Percentiles rank a stretch among this genome's conserved stretches.
Conservation (phyloP, 768 basidiomycete species). For the Kwoniella europaea region DNA sequence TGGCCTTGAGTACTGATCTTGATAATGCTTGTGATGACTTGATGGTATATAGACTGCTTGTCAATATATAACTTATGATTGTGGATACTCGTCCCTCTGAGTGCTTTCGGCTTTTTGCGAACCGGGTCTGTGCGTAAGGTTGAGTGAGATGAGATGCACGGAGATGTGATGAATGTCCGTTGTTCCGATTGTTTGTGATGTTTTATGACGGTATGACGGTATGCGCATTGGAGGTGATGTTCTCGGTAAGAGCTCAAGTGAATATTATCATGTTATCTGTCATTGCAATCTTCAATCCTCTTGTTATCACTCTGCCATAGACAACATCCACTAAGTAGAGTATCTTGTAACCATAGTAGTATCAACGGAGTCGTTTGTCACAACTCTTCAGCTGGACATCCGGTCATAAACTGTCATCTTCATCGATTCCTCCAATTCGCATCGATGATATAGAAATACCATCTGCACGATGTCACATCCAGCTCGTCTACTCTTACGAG, state of each 20-base stretch:
- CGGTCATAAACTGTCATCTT: no score
- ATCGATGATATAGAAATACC: constrained; percentile 5
- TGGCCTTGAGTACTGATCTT: no score
- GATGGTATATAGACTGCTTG: no score
- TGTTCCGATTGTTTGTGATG: background rate
- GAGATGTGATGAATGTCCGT: background rate
- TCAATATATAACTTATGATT: no score
- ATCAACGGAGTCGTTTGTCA: background rate
- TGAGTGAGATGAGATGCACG: background rate
- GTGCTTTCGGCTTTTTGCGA: background rate
- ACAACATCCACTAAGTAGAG: background rate
- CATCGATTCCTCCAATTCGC: background rate
- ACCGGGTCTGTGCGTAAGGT: background rate
- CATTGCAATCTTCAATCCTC: background rate
- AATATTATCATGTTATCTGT: background rate
- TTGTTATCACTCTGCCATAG: background rate
- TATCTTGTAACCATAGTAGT: background rate
- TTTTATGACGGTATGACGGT: constrained; percentile 4
- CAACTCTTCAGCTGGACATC: no score
- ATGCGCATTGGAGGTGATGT: background rate
- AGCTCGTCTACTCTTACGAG: constrained; percentile 47
- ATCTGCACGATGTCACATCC: constrained; percentile 41
- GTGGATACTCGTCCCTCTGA: no score
- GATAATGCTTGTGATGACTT: no score
- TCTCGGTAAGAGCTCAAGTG: background rate